A percentile compares a stretch with the other conserved stretches of the same genome.
phyloP scores from a whole-genome alignment of 768 basidiomycete genomes.

The Tephrocybe sp. region DNA sequence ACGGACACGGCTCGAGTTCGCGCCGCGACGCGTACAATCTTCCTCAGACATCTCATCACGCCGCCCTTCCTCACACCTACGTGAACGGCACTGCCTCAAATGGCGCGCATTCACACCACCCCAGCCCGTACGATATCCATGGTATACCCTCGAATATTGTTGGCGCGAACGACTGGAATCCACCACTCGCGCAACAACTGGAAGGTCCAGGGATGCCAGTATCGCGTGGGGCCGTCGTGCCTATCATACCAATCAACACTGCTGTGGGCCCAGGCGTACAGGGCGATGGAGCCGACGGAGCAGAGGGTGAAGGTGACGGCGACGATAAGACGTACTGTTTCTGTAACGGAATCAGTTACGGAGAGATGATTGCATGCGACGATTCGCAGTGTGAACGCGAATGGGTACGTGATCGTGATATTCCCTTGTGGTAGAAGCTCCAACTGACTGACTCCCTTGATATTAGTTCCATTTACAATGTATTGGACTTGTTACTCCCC shows the following conservation, averaged over 20 bases:
- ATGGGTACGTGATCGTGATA: constrained; percentile 68
- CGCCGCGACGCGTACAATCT: constrained; percentile 44
- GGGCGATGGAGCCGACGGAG: constrained; percentile 35
- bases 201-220: constrained; percentile 83
- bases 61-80: constrained; percentile 53
- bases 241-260: constrained; percentile 26
- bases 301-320: constrained; percentile 53
- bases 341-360: constrained; percentile 83
- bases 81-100: constrained; percentile 24
- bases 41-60: constrained; percentile 53
- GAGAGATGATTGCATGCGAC: constrained; percentile 96
- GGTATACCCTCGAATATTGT: constrained; percentile 29
- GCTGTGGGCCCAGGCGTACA: constrained; percentile 34
- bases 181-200: constrained; percentile 53
- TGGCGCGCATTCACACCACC: constrained; percentile 34
- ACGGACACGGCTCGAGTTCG: constrained; percentile 16
- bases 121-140: constrained; percentile 42
- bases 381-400: constrained; percentile 76
- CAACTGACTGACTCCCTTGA: neutral
- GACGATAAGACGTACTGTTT: constrained; percentile 81
- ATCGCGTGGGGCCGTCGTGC: constrained; percentile 39
- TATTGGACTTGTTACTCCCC: constrained; percentile 63
- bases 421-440: neutral
- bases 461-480: constrained; percentile 79
- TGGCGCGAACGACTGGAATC: constrained; percentile 48